These are phyloP conservation scores for Blastocystis hominis DNA, from an alignment of 352 stramenopile genomes.

Conservation along the genomic window DNA sequence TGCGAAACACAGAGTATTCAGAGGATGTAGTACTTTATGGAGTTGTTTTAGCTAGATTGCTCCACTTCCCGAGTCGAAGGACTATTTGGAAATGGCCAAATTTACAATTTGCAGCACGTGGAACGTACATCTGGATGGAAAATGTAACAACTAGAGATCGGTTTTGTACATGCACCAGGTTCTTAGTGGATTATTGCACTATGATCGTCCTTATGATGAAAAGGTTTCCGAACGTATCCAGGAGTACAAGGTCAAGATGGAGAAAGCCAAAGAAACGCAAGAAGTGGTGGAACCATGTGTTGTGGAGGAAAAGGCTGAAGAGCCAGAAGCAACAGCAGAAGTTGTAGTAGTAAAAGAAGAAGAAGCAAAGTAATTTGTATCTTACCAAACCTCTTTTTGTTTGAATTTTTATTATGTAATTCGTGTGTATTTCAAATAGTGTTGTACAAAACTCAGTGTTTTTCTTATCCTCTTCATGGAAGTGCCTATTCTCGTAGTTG, in stretches of 20 bases:
- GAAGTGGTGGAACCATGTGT: not conserved
- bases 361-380: not conserved
- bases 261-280: not conserved
- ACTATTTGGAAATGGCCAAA: conserved; percentile 9
- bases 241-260: not conserved
- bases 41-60: not conserved
- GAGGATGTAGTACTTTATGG: not conserved
- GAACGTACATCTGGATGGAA: not conserved
- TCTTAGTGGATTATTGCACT: not conserved
- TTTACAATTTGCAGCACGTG: not conserved
- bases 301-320: too few relatives aligned
- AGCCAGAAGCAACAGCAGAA: too few relatives aligned
- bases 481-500: not conserved
- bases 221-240: conserved; percentile 1
- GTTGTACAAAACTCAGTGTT: too few relatives aligned
- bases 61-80: not conserved
- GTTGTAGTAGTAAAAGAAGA: not conserved
- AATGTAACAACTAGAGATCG: conserved; percentile 10
- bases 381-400: conserved; percentile 1
- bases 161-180: not conserved
- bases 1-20: not conserved
- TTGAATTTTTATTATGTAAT: not conserved
- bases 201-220: conserved; percentile 11
- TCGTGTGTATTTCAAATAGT: too few relatives aligned
- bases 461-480: not conserved